Base-by-base conservation (phyloP, 352 stramenopile species). In the Plasmopara muralis region DNA sequence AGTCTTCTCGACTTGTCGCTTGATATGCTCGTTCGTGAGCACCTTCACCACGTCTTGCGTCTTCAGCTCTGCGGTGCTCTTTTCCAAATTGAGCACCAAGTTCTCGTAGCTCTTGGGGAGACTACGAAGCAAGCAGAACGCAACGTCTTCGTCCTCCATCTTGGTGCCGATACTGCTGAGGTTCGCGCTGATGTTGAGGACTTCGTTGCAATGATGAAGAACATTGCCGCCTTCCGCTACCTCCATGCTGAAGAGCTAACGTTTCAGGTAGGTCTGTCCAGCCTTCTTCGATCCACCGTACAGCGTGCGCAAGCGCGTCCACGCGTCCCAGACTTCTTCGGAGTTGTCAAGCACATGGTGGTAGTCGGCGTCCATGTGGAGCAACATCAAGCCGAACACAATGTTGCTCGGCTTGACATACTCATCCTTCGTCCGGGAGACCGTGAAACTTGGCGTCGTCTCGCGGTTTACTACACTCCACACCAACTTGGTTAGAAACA, bases 171-270 rank as follows among this genome's bases (percentile, higher is more conserved):
- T 20, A n/a, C 38, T 43, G 10, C 12, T 3, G 38, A 43, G 38
- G 2, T 43, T 20, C 6, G 38, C 38, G n/a, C 4, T 38, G 33
- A 38, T 38, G 4, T 38, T 38, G 33, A 38, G 33, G 13, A 38
- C n/a, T 73, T 59, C n/a, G 33, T 38, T 38, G 33, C 33, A 38
- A 38, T 14, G 33, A 38, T 38, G 33, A 38, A 38, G 13, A 5
- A 38, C 33, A 38, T 38, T 38, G 33, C 33, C 4, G 33, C 13
- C 33, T 38, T 38, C 33, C 20, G 20, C 20, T 3, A 25, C 3
- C 3, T 25, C 20, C 20, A 25, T 25, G 20, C 20, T 25, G 20
- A 38, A 38, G 33, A 38, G 33, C 33, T 38, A 4, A 38, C 13
- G 33, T 14, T 38, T 38, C 33, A 38, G 13, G 33, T 14, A 38